Percentiles rank a stretch among this genome's conserved stretches.
These are phyloP conservation scores for Carpinus fangiana DNA, from an alignment of 306 rosid genomes.

Conservation along the genomic window DNA sequence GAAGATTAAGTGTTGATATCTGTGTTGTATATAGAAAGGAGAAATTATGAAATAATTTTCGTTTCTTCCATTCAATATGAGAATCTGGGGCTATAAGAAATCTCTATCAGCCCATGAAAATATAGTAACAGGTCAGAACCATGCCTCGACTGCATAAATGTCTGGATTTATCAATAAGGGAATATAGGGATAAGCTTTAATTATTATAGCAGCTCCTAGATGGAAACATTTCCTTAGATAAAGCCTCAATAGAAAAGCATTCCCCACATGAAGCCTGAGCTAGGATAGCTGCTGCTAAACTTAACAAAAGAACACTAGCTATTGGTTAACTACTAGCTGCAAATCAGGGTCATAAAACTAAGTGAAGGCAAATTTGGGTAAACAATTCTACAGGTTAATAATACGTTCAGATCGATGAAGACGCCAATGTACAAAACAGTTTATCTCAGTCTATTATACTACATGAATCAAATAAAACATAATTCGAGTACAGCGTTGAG, in stretches of 20 bases:
- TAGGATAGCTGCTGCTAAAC: not conserved
- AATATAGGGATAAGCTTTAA: not conserved
- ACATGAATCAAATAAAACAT: not conserved
- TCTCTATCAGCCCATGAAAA: not conserved
- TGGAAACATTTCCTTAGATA: not conserved
- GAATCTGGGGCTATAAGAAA: not conserved
- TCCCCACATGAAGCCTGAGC: slow-evolving; percentile 21
- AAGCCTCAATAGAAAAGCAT: slow-evolving; percentile 5
- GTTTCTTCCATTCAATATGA: not conserved
- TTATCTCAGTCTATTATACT: slow-evolving; percentile 5
- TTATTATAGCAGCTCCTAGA: slow-evolving; percentile 3
- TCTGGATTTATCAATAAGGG: not conserved
- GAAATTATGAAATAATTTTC: not conserved
- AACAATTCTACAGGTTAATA: not conserved
- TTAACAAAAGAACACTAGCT: not conserved
- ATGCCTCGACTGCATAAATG: not conserved
- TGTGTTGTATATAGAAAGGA: not conserved
- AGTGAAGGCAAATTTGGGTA: not conserved
- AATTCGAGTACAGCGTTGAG: slow-evolving; percentile 1
- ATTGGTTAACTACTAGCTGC: slow-evolving; percentile 3
- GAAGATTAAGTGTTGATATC: not conserved
- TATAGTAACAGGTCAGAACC: not conserved
- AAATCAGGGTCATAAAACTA: slow-evolving; percentile 8
- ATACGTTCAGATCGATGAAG: slow-evolving; percentile 21
- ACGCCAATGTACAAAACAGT: not conserved